Conservation (phyloP, 2,329 filamentous ascomycete species). For the Aspergillus flavus region DNA sequence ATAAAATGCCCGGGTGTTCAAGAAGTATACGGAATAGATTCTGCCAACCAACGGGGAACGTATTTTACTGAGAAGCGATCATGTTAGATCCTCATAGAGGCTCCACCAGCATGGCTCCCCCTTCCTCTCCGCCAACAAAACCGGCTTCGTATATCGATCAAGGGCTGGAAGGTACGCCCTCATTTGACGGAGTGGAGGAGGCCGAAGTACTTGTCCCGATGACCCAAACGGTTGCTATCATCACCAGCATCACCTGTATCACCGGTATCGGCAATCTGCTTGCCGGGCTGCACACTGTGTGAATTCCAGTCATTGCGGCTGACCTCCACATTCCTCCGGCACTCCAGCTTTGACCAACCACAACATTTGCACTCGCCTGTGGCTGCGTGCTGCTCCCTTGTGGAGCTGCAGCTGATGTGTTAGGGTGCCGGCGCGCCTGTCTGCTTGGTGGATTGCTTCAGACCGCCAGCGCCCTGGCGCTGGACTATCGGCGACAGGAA, state of each 20-base stretch:
- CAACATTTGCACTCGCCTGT: not conserved
- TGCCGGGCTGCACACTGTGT: not conserved
- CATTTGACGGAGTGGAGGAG: not conserved
- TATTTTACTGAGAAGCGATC: not conserved
- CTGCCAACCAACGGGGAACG: not conserved
- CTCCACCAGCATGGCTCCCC: not conserved
- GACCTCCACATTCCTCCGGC: not conserved
- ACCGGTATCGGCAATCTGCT: not conserved
- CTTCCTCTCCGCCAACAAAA: not conserved
- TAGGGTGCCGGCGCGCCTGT: not conserved
- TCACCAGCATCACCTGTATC: not conserved
- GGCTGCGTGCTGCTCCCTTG: not conserved
- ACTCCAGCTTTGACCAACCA: not conserved
- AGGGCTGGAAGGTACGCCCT: not conserved
- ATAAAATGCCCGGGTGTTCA: not conserved
- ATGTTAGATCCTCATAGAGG: not conserved
- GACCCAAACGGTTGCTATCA: not conserved
- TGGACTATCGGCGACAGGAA: not conserved
- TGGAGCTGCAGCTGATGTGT: not conserved
- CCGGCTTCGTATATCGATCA: rapidly evolving
- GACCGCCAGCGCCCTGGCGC: not conserved
- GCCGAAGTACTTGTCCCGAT: not conserved
- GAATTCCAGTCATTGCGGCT: not conserved
- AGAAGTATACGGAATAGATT: too few relatives aligned
- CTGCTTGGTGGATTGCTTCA: not conserved